A percentile compares a stretch with the other conserved stretches of the same genome.
phyloP scores from a whole-genome alignment of 1,139 yeast species.

The Candida frijolesensis region DNA sequence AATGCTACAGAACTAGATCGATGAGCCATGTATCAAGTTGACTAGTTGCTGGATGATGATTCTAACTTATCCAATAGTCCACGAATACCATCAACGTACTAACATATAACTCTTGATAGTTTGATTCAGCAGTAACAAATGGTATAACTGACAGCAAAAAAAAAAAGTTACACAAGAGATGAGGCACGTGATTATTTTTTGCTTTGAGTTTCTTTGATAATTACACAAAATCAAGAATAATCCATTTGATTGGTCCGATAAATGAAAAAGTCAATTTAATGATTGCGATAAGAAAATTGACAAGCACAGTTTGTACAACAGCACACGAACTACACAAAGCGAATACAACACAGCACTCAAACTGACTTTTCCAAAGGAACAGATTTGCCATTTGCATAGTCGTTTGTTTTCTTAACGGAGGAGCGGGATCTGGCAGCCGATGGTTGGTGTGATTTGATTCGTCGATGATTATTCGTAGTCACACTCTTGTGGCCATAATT shows the following conservation, averaged over 20 bases:
- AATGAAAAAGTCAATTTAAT: neutral
- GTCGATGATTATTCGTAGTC: neutral
- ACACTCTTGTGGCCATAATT: too few species aligned
- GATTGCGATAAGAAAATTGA: neutral
- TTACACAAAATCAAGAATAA: neutral
- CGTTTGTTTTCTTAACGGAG: too few species aligned
- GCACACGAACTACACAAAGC: neutral
- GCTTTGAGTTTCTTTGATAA: neutral
- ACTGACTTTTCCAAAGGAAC: too few species aligned
- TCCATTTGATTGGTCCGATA: slow-evolving; percentile 4
- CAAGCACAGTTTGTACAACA: neutral
- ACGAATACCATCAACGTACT: too few species aligned
- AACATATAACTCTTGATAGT: too few species aligned
- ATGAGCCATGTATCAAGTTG: too few species aligned
- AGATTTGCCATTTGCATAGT: too few species aligned
- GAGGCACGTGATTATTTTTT: neutral
- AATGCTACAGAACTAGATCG: too few species aligned
- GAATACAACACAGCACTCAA: neutral
- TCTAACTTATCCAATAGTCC: too few species aligned
- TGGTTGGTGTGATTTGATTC: slow-evolving; percentile 1
- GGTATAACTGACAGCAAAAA: neutral
- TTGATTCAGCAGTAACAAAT: too few species aligned
- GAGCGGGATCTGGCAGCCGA: slow-evolving; percentile 1
- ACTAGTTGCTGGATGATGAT: too few species aligned
- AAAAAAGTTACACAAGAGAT: neutral